Base-by-base conservation (phyloP, 2,329 filamentous ascomycete genomes). In the Zasmidium citrigriseum region DNA sequence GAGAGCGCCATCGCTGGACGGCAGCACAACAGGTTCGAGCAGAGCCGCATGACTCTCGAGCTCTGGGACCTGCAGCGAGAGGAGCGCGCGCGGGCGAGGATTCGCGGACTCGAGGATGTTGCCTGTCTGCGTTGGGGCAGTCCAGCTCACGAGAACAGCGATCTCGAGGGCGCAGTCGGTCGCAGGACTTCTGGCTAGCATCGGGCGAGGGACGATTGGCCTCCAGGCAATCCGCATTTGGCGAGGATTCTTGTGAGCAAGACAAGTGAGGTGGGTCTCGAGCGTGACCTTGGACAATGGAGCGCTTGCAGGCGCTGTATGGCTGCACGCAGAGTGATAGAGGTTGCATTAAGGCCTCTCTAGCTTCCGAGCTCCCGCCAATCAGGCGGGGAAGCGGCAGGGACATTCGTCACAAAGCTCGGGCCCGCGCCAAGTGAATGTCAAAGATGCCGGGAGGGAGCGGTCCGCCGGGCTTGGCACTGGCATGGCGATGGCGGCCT, bases 241-340 rank as follows among this genome's bases (percentile, higher is more conserved):
- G 46, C 21, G 27, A 55, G 25, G 23, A 18, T 27, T 49, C 38
- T 49, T 25, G 23, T 27, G 50, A 54, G 52, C 56, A 59, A 60
- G 61, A 57, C 38, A 56, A 29, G 29, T 38, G 22, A 47, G 41
- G 59, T 58, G 62, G 55, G 55, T 62, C 60, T 52, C 44, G 58
- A 60, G 60, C 59, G 59, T 64, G 62, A 64, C 63, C 25, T 54
- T 49, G 50, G 22, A 54, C 29, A 25, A 56, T 44, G 60, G 34
- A 41, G 29, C 22, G 45, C 46, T 49, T 61, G 58, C 48, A 60
- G 55, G 49, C 62, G 64, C 64, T 60, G 44, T 62, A 52, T 62
- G 59, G 55, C 34, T 41, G 34, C 34, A 16, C 4, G 34, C 4
- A 41, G 5, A n/a, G 57, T 62, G 58, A 57, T 54, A n/a, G 49